A percentile compares a stretch with the other conserved stretches of the same genome.
Evolutionary conservation across 176 grass and related monocot genomes (phyloP).

Genomic region (Lolium perenne): DNA sequence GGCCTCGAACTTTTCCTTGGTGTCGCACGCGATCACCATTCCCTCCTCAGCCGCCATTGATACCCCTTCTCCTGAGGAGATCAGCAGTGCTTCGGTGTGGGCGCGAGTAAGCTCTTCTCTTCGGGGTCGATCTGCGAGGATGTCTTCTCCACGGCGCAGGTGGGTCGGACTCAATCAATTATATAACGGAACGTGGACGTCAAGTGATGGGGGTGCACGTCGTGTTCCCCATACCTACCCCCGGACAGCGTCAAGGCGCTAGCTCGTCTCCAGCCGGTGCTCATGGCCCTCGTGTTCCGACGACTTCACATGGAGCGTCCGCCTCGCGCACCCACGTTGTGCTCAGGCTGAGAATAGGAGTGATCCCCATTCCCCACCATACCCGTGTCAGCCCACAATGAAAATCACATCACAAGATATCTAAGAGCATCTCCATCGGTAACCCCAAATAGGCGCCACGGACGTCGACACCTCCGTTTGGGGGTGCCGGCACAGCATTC

Average conservation of each 20-base stretch:
- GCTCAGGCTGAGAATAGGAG: no score
- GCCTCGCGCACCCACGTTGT: no score
- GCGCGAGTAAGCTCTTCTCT: neutral
- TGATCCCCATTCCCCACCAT: no score
- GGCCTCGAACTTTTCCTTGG: slow-evolving; percentile 43
- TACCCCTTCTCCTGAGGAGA: neutral
- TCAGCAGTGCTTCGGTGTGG: neutral
- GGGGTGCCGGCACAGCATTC: no score
- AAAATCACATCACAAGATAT: slow-evolving; percentile 5
- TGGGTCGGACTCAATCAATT: neutral
- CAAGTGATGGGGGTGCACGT: neutral
- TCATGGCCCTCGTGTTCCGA: neutral
- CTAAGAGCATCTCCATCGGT: neutral
- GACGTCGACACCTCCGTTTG: no score
- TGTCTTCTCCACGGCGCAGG: neutral
- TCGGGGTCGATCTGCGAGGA: neutral
- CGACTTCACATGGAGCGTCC: no score
- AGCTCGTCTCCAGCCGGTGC: neutral
- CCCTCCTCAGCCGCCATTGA: slow-evolving; percentile 70
- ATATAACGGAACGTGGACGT: neutral
- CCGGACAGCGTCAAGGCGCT: slow-evolving; percentile 3
- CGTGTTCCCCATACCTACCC: neutral
- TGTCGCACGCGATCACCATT: slow-evolving; percentile 76
- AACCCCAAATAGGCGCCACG: no score
- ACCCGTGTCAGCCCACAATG: no score